phyloP scores from a whole-genome alignment of 2,329 filamentous ascomycete species.

The Pseudocercospora cruenta region DNA sequence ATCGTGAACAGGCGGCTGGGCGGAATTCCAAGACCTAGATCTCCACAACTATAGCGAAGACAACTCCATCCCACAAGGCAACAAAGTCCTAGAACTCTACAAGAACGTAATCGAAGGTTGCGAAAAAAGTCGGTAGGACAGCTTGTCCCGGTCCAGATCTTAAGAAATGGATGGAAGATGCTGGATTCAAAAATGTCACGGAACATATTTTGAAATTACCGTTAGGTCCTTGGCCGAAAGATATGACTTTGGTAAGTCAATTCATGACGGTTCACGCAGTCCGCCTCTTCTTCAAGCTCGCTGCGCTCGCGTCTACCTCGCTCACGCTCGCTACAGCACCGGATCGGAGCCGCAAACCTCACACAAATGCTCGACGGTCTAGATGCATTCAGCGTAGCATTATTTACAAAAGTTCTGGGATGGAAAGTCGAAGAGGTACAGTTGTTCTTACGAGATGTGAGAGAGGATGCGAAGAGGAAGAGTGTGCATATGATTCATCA shows the following conservation, averaged over 20 bases:
- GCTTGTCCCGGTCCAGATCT: slow-evolving; percentile 6
- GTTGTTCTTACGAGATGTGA: slow-evolving; percentile 2
- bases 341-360: slow-evolving; percentile 7
- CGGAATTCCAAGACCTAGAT: slow-evolving; percentile 13
- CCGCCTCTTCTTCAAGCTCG: too few relatives aligned
- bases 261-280: too few relatives aligned
- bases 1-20: slow-evolving; percentile 14
- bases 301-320: too few relatives aligned
- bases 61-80: slow-evolving; percentile 4
- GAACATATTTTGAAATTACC: slow-evolving; percentile 24
- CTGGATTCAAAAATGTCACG: slow-evolving; percentile 2
- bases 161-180: slow-evolving; percentile 9
- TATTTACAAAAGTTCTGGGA: slow-evolving; percentile 8
- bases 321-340: not conserved
- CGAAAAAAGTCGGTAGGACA: slow-evolving; percentile 2
- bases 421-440: slow-evolving; percentile 7
- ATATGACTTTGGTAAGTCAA: slow-evolving; percentile 26
- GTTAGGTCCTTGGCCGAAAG: slow-evolving; percentile 45
- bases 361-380: slow-evolving; percentile 8
- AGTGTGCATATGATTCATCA: slow-evolving; percentile 13
- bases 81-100: slow-evolving; percentile 12
- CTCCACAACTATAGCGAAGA: slow-evolving; percentile 12
- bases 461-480: slow-evolving; percentile 13
- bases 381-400: slow-evolving; percentile 5
- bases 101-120: slow-evolving; percentile 3